A percentile compares a stretch with the other conserved stretches of the same genome.
Evolutionary conservation across 306 rosid genomes (phyloP).

Genomic region (Hippophae gyantsensis): DNA sequence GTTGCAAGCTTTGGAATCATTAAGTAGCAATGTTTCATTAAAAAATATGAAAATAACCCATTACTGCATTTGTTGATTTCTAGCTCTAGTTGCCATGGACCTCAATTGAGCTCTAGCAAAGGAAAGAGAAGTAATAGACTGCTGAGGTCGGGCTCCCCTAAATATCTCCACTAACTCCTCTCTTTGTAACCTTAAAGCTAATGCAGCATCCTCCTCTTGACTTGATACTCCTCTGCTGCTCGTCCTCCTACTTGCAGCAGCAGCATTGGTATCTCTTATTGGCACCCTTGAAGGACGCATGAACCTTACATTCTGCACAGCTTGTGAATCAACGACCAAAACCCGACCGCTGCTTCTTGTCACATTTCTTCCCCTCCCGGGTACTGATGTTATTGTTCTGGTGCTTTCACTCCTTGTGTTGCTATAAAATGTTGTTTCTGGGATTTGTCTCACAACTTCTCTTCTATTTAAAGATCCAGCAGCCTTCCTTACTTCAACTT

Average conservation of each 20-base stretch:
- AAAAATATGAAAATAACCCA: background rate
- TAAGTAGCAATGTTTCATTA: background rate
- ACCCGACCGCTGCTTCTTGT: conserved; percentile 31
- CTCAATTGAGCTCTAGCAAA: conserved; percentile 53
- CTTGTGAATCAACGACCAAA: conserved; percentile 18
- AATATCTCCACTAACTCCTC: conserved; percentile 70
- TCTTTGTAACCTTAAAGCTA: conserved; percentile 78
- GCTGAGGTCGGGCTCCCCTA: conserved; percentile 25
- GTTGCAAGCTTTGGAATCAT: background rate
- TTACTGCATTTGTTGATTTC: conserved; percentile 21
- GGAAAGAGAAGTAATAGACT: conserved; percentile 20
- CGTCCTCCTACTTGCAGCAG: background rate
- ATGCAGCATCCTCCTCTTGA: conserved; percentile 82
- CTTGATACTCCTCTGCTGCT: conserved; percentile 37
- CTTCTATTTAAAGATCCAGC: conserved; percentile 28
- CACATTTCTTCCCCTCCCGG: conserved; percentile 27
- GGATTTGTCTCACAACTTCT: conserved; percentile 25
- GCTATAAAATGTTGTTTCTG: conserved; percentile 35
- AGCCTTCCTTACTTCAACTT: conserved; percentile 70
- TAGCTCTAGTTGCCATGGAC: conserved; percentile 73
- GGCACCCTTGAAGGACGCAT: conserved; percentile 12
- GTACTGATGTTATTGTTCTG: conserved; percentile 5
- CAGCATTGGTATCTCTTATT: conserved; percentile 3
- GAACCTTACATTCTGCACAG: conserved; percentile 13
- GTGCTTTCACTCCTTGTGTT: conserved; percentile 28